Conservation (phyloP, 345 rosid species). For the Linum lewisii region DNA sequence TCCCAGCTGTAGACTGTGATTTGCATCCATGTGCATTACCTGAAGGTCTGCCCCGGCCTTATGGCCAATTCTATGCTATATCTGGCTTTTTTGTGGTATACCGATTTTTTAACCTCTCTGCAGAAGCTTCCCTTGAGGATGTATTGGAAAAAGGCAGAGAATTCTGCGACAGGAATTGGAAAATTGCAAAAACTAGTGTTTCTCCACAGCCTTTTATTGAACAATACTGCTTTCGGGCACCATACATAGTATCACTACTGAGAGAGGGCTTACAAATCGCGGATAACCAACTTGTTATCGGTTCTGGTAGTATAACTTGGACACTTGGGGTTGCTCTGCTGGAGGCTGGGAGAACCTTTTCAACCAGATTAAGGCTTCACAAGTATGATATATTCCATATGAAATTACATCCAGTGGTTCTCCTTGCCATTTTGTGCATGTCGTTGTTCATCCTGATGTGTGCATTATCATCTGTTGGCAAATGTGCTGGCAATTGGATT, state of each 20-base stretch:
- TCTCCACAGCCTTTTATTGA: conserved; percentile 93
- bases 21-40: conserved; percentile 89
- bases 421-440: conserved; percentile 41
- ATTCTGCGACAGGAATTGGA: conserved; percentile 80
- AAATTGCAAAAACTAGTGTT: conserved; percentile 69
- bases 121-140: conserved; percentile 88
- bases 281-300: conserved; percentile 61
- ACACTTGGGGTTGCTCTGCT: conserved; percentile 88
- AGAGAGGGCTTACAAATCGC: conserved; percentile 90
- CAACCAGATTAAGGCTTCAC: conserved; percentile 45
- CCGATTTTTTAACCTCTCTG: conserved; percentile 68
- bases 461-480: conserved; percentile 63
- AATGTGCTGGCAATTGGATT: conserved; percentile 53
- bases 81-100: conserved; percentile 94
- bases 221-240: conserved; percentile 98
- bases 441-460: conserved; percentile 65
- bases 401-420: conserved; percentile 61
- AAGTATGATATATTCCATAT: conserved; percentile 49
- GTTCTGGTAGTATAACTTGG: conserved; percentile 97
- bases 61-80: conserved; percentile 81
- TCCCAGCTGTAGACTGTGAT: conserved; percentile 70
- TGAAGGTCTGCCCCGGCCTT: conserved; percentile 64
- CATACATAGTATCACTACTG: conserved; percentile 67
- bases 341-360: conserved; percentile 74
- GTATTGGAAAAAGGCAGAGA: conserved; percentile 77